Base-by-base conservation (phyloP, 2,329 filamentous ascomycete species). In the Neofusicoccum ribis region DNA sequence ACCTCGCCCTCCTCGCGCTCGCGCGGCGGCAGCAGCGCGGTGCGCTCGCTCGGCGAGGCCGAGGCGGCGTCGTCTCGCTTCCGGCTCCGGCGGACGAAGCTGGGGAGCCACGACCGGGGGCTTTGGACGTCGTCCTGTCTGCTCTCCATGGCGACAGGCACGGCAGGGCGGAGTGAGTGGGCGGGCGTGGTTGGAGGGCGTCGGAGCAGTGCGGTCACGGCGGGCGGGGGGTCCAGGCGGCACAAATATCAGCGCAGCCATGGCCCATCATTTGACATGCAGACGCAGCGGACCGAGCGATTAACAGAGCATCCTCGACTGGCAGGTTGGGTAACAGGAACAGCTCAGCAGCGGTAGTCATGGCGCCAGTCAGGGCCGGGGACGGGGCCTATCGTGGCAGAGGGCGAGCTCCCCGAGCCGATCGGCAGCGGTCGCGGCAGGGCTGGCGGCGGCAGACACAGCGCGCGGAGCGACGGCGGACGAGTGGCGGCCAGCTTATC, bases 1-100 rank as follows among this genome's bases (percentile, higher is more conserved):
- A 71, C 70, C 37, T 81, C 78, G n/a, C 74, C 73, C 66, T 71
- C 74, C 43, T 78, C 74, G 17, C 78, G 74, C 37, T 77, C 73
- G n/a, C 74, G 72, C 51, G 79, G 77, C 3, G 78, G 76, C 5
- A 84, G 73, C 14, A 84, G 77, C 20, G 76, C 73, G 9, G 80
- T 79, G 4, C 71, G 75, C 67, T 84, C 82, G 63, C 79, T 69
- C 7, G 68, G 56, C 27, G 72, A 67, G 6, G 15, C 58, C 14
- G 54, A 41, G 20, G 46, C 5, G 3, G 65, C 61, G 36, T 66
- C 37, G n/a, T 69, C 70, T 15, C 31, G 65, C 15, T 64, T 71
- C 54, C 65, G 69, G 61, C 37, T 41, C 3, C 44, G 39, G 46
- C 37, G 54, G 23, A 76, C 67, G 27, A 76, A 69, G 15, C 44